Base-by-base conservation (phyloP, 2,329 filamentous ascomycete species). In the Sporothrix phasma region DNA sequence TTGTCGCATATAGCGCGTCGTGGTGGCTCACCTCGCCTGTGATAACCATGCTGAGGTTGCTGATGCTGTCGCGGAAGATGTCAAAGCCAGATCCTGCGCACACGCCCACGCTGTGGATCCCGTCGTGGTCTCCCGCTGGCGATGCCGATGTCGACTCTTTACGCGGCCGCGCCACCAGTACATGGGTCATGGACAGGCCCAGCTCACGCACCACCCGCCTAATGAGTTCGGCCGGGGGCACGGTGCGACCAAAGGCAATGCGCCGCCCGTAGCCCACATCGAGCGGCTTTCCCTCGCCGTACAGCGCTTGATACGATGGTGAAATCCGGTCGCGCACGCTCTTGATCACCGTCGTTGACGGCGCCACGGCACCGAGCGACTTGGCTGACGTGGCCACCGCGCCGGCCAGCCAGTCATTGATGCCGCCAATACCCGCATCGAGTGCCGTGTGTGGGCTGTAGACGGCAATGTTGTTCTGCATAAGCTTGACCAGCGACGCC, bases 401-500 rank as follows among this genome's bases (percentile, higher is more conserved):
- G 72, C 95, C 89, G 66, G 90, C 91, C 10, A 99, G 86, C 93
- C 93, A 99, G 74, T 96, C 90, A 72, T 92, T 95, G 69, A 99
- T 84, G 3, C 94, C 94, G 19, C 87, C 85, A 0, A 86, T 84
- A 0, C 90, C 90, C 45, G 91, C 91, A 75, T 99, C 94, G 49
- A 97, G 85, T 15, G 94, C 93, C 0, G 94, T 99, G 76, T 99
- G 94, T 0, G 94, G 94, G 68, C 88, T 92, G 79, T 97, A 99
- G 64, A 99, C 92, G 68, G 92, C 95, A 71, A 99, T 91, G 41
- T 93, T 92, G 74, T 89, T 86, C 67, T 90, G 88, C 54, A 88
- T 89, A 13, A 99, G 83, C 51, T 88, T 84, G 3, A 99, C 81
- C 37, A 99, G 84, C 6, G 90, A 90, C 49, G 87, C 83, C 73